These are phyloP conservation scores for Maudiozyma saulgeensis DNA, from an alignment of 805 yeast species.

Conservation along the genomic window DNA sequence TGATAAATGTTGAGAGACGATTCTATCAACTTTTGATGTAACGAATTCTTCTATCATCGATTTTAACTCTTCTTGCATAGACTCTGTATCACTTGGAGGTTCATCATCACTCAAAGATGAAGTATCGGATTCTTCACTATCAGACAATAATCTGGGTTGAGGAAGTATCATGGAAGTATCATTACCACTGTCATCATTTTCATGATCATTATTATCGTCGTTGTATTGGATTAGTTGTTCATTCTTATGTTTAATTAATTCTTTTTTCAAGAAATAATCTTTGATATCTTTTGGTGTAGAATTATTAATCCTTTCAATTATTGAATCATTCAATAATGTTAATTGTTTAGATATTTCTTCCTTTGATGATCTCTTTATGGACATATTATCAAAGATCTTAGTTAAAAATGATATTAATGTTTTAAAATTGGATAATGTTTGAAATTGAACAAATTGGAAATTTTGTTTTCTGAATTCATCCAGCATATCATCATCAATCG, in stretches of 20 bases:
- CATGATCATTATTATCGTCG: neutral
- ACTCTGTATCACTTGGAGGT: conserved; percentile 5
- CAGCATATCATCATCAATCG: conserved; percentile 4
- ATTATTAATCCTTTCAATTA: conserved; percentile 13
- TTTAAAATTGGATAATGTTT: conserved; percentile 22
- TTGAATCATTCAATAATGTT: conserved; percentile 15
- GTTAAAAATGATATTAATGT: conserved; percentile 16
- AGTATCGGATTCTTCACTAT: neutral
- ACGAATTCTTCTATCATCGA: conserved; percentile 21
- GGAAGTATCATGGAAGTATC: conserved; percentile 1
- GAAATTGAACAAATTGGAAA: conserved; percentile 21
- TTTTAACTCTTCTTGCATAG: conserved; percentile 22
- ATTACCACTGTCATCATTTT: neutral
- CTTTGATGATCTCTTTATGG: conserved; percentile 22
- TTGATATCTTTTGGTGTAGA: conserved; percentile 16
- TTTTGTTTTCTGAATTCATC: conserved; percentile 8
- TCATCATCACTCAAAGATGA: neutral
- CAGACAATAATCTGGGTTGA: conserved; percentile 1
- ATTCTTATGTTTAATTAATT: conserved; percentile 5
- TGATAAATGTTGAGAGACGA: conserved; percentile 12
- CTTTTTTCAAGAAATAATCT: conserved; percentile 10
- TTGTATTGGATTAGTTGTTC: neutral
- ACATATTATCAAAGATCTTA: conserved; percentile 21
- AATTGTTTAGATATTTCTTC: conserved; percentile 18
- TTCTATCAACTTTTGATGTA: conserved; percentile 14